These are phyloP conservation scores for Cupressus sempervirens DNA, from an alignment of 75 land plant genomes.

Conservation along the genomic window DNA sequence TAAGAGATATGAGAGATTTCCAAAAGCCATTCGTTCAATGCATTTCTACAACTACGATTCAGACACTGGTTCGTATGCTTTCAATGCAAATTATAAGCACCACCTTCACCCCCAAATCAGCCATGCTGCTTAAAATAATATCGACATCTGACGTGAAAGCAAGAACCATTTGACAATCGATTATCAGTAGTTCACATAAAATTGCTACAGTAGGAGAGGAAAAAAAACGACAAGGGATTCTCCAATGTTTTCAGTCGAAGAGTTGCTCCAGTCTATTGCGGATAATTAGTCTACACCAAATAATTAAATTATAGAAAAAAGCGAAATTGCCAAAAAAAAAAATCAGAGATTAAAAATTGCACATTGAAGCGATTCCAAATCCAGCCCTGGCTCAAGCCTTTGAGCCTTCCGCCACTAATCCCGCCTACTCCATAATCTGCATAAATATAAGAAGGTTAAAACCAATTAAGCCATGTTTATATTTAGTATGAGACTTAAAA, in stretches of 20 bases:
- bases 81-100: too few species aligned
- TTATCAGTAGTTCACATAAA: neutral
- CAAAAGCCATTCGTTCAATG: neutral
- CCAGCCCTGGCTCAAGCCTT: slow-evolving; percentile 10
- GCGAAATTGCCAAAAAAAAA: neutral
- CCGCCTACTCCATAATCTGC: neutral
- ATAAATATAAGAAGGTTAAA: neutral
- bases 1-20: neutral
- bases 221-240: neutral
- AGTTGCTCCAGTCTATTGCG: neutral
- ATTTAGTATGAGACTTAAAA: neutral
- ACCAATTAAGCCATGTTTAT: neutral
- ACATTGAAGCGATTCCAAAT: slow-evolving; percentile 10
- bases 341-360: neutral
- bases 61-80: too few species aligned
- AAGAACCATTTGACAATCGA: neutral
- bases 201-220: neutral
- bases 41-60: neutral
- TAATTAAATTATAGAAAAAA: neutral
- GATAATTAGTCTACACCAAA: neutral
- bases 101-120: neutral
- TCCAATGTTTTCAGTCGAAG: neutral
- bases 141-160: neutral
- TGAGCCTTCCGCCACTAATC: neutral
- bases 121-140: neutral